Evolutionary conservation across 2,329 filamentous ascomycete species (phyloP).

Genomic region (Botrytis aclada): DNA sequence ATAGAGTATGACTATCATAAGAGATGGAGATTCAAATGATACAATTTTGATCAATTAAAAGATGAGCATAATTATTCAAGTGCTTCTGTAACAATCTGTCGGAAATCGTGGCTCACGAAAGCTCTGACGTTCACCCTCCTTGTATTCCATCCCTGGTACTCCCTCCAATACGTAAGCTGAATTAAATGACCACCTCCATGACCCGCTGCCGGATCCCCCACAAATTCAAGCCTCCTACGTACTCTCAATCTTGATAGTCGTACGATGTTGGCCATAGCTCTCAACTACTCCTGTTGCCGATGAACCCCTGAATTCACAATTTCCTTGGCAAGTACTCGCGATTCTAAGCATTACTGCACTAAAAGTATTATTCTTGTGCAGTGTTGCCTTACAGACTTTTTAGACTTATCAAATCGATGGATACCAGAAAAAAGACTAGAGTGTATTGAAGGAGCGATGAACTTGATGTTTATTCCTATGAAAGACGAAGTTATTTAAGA

Average conservation of each 20-base stretch:
- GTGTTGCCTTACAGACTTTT: constrained; percentile 47
- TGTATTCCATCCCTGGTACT: background rate
- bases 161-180: constrained; percentile 18
- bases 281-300: constrained; percentile 25
- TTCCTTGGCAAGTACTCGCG: constrained; percentile 39
- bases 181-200: constrained; percentile 38
- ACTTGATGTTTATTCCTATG: too few relatives aligned
- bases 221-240: constrained; percentile 11
- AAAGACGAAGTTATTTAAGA: too few relatives aligned
- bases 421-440: too few relatives aligned
- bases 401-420: constrained; percentile 50
- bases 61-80: background rate
- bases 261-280: constrained; percentile 23
- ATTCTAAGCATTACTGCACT: constrained; percentile 32
- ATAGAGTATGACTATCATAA: background rate
- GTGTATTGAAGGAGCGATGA: too few relatives aligned
- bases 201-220: constrained; percentile 31
- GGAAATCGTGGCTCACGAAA: background rate
- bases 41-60: background rate
- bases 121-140: background rate
- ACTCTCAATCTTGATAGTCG: constrained; percentile 20
- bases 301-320: constrained; percentile 37
- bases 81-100: background rate
- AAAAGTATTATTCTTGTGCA: background rate
- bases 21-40: background rate